Evolutionary conservation across 768 basidiomycete species (phyloP).

Genomic region (Termitomyces sp.): DNA sequence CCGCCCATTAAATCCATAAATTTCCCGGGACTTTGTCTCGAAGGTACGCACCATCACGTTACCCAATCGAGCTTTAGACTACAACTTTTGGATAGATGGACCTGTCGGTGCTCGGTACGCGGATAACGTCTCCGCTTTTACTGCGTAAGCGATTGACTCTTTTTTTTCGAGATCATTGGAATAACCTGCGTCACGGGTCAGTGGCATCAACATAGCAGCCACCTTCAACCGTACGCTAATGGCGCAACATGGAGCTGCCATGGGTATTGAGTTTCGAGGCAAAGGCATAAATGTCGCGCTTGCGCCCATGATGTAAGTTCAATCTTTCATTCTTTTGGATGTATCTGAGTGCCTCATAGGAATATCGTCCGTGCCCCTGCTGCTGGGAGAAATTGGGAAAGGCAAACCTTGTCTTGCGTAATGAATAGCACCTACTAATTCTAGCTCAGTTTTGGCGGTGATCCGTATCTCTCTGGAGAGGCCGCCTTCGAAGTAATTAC

Average conservation of each 20-base stretch:
- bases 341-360: conserved; percentile 21
- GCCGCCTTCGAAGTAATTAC: conserved; percentile 50
- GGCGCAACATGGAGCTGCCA: conserved; percentile 47
- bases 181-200: conserved; percentile 11
- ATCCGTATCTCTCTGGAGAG: conserved; percentile 51
- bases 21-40: conserved; percentile 48
- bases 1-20: conserved; percentile 40
- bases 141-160: conserved; percentile 31
- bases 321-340: background rate
- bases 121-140: conserved; percentile 46
- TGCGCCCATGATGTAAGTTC: conserved; percentile 44
- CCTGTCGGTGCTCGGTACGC: conserved; percentile 48
- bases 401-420: conserved; percentile 21
- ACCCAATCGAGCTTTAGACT: background rate
- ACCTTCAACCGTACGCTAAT: conserved; percentile 56
- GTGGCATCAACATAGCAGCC: conserved; percentile 48
- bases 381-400: conserved; percentile 52
- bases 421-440: background rate
- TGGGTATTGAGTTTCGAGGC: conserved; percentile 57
- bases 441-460: conserved; percentile 39
- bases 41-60: conserved; percentile 27
- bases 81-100: conserved; percentile 25
- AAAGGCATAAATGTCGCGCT: conserved; percentile 57
- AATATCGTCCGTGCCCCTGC: conserved; percentile 42
- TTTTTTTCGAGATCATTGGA: background rate